Percentiles rank a stretch among this genome's conserved stretches.
These are phyloP conservation scores for Ogataea nonfermentans DNA, from an alignment of 805 yeast species.

Conservation along the genomic window DNA sequence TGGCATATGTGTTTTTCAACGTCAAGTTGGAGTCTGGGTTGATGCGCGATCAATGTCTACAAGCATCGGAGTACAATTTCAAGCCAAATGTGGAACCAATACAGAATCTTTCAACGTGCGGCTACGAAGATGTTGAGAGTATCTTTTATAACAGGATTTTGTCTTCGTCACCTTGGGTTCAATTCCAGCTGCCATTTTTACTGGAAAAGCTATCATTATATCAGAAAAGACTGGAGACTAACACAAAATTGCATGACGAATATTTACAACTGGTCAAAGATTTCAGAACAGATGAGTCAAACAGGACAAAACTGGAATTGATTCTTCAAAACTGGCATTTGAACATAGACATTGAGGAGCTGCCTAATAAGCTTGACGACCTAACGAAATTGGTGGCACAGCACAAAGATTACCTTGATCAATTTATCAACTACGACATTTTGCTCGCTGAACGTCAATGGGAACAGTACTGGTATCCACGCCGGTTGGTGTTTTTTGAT, in stretches of 20 bases:
- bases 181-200: conserved; percentile 60
- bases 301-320: conserved; percentile 2
- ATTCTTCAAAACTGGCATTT: conserved; percentile 19
- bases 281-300: conserved; percentile 23
- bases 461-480: conserved; percentile 53
- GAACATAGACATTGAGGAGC: conserved; percentile 13
- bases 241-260: conserved; percentile 29
- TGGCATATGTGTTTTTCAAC: conserved; percentile 77
- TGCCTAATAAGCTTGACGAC: conserved; percentile 41
- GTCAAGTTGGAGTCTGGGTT: conserved; percentile 75
- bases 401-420: conserved; percentile 29
- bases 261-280: conserved; percentile 22
- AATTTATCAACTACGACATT: conserved; percentile 29
- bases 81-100: conserved; percentile 18
- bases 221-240: conserved; percentile 30
- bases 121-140: conserved; percentile 31
- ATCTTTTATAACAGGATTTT: conserved; percentile 51
- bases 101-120: conserved; percentile 20
- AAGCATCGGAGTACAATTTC: conserved; percentile 38
- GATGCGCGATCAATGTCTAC: conserved; percentile 66
- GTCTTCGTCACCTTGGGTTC: conserved; percentile 84
- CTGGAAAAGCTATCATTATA: conserved; percentile 22
- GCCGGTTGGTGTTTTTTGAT: conserved; percentile 53
- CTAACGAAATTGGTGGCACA: conserved; percentile 38
- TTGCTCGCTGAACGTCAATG: conserved; percentile 54